These are phyloP conservation scores for Fragilaria radians DNA, from an alignment of 108 stramenopile species.

Conservation along the genomic window DNA sequence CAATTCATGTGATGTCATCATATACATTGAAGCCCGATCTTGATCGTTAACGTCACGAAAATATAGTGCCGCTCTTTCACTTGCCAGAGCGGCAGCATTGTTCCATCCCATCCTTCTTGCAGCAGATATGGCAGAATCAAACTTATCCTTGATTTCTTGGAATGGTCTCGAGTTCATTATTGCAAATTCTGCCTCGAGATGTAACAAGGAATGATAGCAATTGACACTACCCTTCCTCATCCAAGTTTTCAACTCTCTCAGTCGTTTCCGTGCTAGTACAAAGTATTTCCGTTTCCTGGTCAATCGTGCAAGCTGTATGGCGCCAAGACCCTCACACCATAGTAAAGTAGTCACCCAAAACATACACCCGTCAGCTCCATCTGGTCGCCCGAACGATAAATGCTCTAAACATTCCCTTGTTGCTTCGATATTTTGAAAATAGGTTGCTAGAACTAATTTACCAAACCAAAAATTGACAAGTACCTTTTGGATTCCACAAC, in stretches of 20 bases:
- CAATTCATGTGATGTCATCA: conserved; percentile 19
- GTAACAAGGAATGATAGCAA: background rate
- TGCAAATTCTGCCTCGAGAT: background rate
- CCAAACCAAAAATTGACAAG: conserved; percentile 13
- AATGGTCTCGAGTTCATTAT: background rate
- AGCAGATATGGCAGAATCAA: conserved; percentile 19
- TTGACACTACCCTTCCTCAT: background rate
- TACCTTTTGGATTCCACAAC: background rate
- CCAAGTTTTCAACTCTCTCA: background rate
- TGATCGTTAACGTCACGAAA: conserved; percentile 20
- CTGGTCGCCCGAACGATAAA: background rate
- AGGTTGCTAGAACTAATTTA: conserved; percentile 14
- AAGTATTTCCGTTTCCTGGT: background rate
- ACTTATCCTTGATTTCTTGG: conserved; percentile 12
- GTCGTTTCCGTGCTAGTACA: background rate
- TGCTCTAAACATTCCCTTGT: conserved; percentile 14
- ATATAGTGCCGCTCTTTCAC: conserved; percentile 24
- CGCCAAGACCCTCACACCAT: background rate
- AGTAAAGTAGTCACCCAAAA: background rate
- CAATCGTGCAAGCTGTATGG: background rate
- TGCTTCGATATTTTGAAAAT: conserved; percentile 16
- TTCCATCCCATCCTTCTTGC: conserved; percentile 21
- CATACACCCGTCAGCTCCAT: background rate
- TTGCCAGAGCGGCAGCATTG: conserved; percentile 20
- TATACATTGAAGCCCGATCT: conserved; percentile 21